A percentile compares a stretch with the other conserved stretches of the same genome.
Conservation (phyloP, 345 rosid genomes). For the Aurinia saxatilis region DNA sequence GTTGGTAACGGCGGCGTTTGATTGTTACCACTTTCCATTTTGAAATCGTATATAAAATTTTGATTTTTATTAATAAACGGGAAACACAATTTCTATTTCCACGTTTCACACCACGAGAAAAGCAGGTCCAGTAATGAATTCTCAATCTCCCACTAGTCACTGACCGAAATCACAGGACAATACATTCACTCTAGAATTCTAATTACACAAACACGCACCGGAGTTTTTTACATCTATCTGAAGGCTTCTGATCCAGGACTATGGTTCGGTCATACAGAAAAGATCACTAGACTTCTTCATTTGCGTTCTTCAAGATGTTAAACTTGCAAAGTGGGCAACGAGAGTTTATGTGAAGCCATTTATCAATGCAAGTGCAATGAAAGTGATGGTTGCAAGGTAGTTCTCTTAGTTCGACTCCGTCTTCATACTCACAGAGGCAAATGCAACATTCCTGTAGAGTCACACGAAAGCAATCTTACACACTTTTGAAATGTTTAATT, state of each 20-base stretch:
- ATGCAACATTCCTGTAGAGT: slow-evolving; percentile 87
- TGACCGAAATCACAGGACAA: neutral
- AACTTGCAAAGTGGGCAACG: slow-evolving; percentile 97
- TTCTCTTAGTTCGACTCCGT: slow-evolving; percentile 85
- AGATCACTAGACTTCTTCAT: slow-evolving; percentile 58
- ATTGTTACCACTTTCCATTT: neutral
- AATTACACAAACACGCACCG: slow-evolving; percentile 10
- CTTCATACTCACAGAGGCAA: slow-evolving; percentile 82
- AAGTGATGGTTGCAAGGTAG: slow-evolving; percentile 95
- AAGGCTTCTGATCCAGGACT: neutral
- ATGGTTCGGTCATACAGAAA: neutral
- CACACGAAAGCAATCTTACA: neutral
- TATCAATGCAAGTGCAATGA: slow-evolving; percentile 85
- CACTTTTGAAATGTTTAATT: neutral
- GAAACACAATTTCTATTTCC: neutral
- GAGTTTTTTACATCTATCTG: slow-evolving; percentile 14
- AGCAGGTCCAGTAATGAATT: neutral
- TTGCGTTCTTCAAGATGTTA: slow-evolving; percentile 67
- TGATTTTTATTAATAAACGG: neutral
- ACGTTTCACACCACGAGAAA: neutral
- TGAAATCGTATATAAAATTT: neutral
- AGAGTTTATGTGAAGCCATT: slow-evolving; percentile 87
- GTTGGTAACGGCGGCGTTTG: neutral
- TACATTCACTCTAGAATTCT: slow-evolving; percentile 1
- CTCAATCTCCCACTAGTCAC: neutral